Evolutionary conservation across 2,329 filamentous ascomycete species (phyloP), one percentile per base, ranked within the genome.

Genomic region (Sphaerulina musiva): DNA sequence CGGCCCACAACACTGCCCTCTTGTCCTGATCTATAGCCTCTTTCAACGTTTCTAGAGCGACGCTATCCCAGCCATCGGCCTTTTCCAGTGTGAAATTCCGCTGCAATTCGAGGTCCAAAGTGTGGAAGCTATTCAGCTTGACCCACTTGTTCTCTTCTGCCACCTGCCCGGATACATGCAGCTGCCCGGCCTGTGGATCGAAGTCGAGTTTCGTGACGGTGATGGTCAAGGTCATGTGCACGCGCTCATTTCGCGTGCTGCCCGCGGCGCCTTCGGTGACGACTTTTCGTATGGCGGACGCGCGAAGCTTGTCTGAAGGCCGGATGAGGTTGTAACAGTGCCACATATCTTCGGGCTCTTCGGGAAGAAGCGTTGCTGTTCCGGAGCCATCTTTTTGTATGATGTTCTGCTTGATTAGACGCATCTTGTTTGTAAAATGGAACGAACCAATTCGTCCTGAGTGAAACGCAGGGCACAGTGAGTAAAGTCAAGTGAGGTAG

Each of bases 41-140:
- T 53, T 81, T 78, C 9, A 98, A 79, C 44, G 87, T 85, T 55
- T 87, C 84, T 46, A 86, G 75, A 3, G 91, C 88, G 9, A 98
- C 84, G 62, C 86, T 91, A 71, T 98, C 93, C 93, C 93, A 98
- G 41, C 90, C 81, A 38, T 82, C 75, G 39, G 81, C 80, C 73
- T 97, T 97, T 74, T 90, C 86, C 6, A 98, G 70, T 6, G 87
- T 92, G 64, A 97, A 97, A 48, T 90, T 85, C 41, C 91, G 81
- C 65, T 93, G 84, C 54, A 95, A 77, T 69, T 96, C 92, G 44
- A 98, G 79, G 62, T 96, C 92, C 1, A 88, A 76, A 0, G 85
- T 88, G 67, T 89, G 85, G 64, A 81, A 81, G 59, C 81, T 78
- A 12, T 85, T 85, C 14, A 86, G 72, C 64, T 82, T 83, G 34